Conservation (phyloP, 164 flowering plant species). For the Vitis vinifera region DNA sequence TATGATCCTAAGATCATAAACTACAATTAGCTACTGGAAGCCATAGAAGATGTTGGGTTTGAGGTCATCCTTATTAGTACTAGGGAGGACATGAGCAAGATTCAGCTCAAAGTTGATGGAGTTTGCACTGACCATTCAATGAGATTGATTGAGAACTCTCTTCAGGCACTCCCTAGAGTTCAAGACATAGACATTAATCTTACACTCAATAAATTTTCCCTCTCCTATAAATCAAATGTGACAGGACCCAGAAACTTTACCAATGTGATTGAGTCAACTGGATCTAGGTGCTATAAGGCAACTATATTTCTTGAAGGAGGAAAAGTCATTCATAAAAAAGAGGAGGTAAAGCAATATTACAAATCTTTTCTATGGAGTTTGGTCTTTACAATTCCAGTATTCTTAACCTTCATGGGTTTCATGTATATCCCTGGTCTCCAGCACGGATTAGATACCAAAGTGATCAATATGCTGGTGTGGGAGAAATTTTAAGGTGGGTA, state of each 20-base stretch:
- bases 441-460: slow-evolving; percentile 45
- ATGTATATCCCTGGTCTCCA: slow-evolving; percentile 70
- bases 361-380: slow-evolving; percentile 10
- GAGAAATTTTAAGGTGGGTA: no score
- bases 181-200: slow-evolving; percentile 41
- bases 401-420: slow-evolving; percentile 77
- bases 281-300: slow-evolving; percentile 55
- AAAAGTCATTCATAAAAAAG: slow-evolving; percentile 38
- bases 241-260: slow-evolving; percentile 78
- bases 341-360: slow-evolving; percentile 61
- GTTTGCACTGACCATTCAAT: no score
- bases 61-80: no score
- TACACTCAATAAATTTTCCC: slow-evolving; percentile 38
- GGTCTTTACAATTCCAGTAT: slow-evolving; percentile 75
- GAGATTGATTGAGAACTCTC: no score
- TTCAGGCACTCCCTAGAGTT: slow-evolving; percentile 45
- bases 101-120: no score
- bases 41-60: no score
- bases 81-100: no score
- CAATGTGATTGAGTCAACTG: slow-evolving; percentile 59
- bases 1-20: no score
- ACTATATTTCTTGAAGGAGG: slow-evolving; percentile 56
- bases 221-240: slow-evolving; percentile 67
- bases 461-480: no score
- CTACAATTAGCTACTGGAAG: no score